Evolutionary conservation across 1,139 yeast species (phyloP), one percentile per base, ranked within the genome.

Genomic region (Blastobotrys petasosporus): DNA sequence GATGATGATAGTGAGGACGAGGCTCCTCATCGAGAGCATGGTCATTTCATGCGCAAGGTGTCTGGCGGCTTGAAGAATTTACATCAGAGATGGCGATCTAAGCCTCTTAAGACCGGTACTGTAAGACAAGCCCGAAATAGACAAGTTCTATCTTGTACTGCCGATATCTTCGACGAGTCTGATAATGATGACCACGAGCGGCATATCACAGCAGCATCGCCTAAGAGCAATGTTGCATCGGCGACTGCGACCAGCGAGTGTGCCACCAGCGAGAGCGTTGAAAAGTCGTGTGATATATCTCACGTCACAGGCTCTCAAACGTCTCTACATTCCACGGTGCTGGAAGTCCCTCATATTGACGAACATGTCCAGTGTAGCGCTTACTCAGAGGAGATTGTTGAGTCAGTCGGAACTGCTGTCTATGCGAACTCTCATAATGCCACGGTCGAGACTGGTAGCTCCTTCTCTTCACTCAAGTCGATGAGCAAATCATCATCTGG

Each of bases 11-110:
- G 39, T 7, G 44, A 41, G 9, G 25, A 30, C 10, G 41, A 36
- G 32, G 37, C 17, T 8, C 15, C 8, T 8, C 3, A 29, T n/a
- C 30, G 23, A n/a, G 42, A 44, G n/a, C 36, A 39, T 13, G 15
- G 51, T 0, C 33, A 45, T 37, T 41, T 53, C 38, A 50, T 52
- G 32, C 43, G 53, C 12, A 52, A 52, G 37, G 43, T 53, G 5
- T 48, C 54, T 13, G 51, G 54, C 13, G 53, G 55, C 15, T 41
- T 52, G 31, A 49, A 46, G 47, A 49, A 45, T 12, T 29, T 44
- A 3, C n/a, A 39, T 37, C 31, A 47, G 39, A 45, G 47, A 40
- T 34, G 46, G 45, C 35, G 45, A 31, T 31, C 36, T 35, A 45
- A 41, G 37, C 42, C 43, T 42, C 41, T 33, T 12, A 37, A 36